phyloP scores from a whole-genome alignment of 352 stramenopile genomes.

The Phytophthora pini region DNA sequence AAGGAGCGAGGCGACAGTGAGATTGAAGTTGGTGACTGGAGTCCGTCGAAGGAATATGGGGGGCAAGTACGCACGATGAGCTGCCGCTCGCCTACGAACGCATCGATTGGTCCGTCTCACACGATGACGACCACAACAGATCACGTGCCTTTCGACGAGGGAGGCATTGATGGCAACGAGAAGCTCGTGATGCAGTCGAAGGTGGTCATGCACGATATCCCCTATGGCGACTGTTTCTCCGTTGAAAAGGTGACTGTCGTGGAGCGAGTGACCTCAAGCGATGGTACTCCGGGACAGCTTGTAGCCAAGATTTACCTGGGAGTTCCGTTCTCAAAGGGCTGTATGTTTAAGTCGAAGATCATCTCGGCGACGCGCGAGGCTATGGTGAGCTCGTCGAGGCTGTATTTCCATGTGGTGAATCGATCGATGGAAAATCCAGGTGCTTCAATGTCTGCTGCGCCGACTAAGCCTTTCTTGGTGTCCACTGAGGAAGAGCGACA shows the following conservation, averaged over 20 bases:
- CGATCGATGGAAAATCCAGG: slow-evolving; percentile 43
- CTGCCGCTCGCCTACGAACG: slow-evolving; percentile 81
- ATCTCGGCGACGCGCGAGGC: slow-evolving; percentile 79
- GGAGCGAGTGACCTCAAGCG: slow-evolving; percentile 48
- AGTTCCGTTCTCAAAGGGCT: slow-evolving; percentile 89
- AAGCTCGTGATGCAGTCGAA: slow-evolving; percentile 70
- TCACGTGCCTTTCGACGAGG: slow-evolving; percentile 59
- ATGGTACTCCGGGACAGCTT: slow-evolving; percentile 41
- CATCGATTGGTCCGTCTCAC: slow-evolving; percentile 79
- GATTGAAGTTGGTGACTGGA: slow-evolving; percentile 74
- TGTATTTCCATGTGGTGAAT: slow-evolving; percentile 74
- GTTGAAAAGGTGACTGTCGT: slow-evolving; percentile 75
- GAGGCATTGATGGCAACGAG: slow-evolving; percentile 43
- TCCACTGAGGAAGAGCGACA: slow-evolving; percentile 76
- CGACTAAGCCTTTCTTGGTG: slow-evolving; percentile 67
- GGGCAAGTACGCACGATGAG: slow-evolving; percentile 69
- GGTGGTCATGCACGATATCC: slow-evolving; percentile 83
- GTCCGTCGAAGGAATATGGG: slow-evolving; percentile 66
- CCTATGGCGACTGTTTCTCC: slow-evolving; percentile 87
- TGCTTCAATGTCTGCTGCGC: slow-evolving; percentile 7
- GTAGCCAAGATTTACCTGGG: slow-evolving; percentile 73
- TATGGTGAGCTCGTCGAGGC: slow-evolving; percentile 54
- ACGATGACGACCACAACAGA: slow-evolving; percentile 88
- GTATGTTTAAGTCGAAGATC: slow-evolving; percentile 92
- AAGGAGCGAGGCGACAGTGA: slow-evolving; percentile 81